Evolutionary conservation across 345 rosid genomes (phyloP), one percentile per base, ranked within the genome.

Genomic region (Gossypium sturtianum): DNA sequence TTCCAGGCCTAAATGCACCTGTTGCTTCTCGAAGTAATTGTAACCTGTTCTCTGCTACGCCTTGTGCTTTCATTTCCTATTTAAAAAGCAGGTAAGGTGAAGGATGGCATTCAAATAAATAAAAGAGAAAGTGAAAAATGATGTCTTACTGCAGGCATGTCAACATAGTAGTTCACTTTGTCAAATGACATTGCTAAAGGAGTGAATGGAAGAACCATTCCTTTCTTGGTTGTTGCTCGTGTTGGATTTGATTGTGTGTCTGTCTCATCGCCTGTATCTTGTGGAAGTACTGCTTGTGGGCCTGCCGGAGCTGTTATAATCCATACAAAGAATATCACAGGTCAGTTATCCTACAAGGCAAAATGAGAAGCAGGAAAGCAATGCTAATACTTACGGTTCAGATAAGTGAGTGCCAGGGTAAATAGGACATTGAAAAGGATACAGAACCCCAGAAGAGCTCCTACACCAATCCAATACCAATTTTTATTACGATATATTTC

Each of bases 401-500:
- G 83, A 81, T 83, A 91, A 75, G 80, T 83, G 34, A 95, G 94
- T 15, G 96, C 74, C 1, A 93, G 53, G 64, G 93, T 95, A 58
- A 88, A 86, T 23, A 95, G 87, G 82, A 90, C 78, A 78, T 93
- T 95, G 83, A 90, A 89, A 77, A 95, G 86, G 67, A 95, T 66
- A 8, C 70, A 73, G 80, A 91, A 95, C 15, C 92, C 94, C 0
- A 87, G n/a, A 74, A 88, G 82, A 63, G 83, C 90, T 64, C 78
- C 92, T 23, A 75, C 86, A 3, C 97, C 94, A 69, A 91, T 89
- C 98, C 97, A 93, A 74, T 85, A 93, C 99, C 94, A 95, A 74
- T 87, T 82, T 77, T 76, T 82, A 15, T 91, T 82, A 3, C 82
- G 49, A 51, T 80, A 87, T 5, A 93, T 51, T 64, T 84, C 87